Base-by-base conservation (phyloP, 345 rosid genomes). In the Anastatica hierochuntica region DNA sequence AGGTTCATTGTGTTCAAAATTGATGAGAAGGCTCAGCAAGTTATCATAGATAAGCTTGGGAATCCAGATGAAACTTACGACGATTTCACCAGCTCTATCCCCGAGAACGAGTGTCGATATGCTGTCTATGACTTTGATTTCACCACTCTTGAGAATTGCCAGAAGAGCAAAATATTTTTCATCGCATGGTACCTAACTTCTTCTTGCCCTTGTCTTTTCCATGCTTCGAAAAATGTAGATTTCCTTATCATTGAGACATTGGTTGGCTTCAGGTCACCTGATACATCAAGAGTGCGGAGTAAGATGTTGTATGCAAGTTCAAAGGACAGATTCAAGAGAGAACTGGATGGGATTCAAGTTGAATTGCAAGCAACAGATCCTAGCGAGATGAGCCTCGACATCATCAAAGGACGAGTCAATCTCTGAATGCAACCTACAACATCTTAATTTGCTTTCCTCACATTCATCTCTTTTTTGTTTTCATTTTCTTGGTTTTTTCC, bases 291-390 rank as follows among this genome's bases (percentile, higher is more conserved):
- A 74, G 85, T 79, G 70, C 64, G 92, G 50, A 83, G 83, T 60
- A 83, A 83, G 76, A 83, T 81, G 92, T 47, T 83, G 14, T 83
- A 83, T 59, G 85, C 92, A 31, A 83, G 88, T 67, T 80, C 86
- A 1, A 83, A 78, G 63, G 86, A 83, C 54, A n/a, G n/a, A n/a
- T n/a, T n/a, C n/a, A n/a, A n/a, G n/a, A n/a, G n/a, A n/a, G n/a
- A n/a, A n/a, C n/a, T n/a, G n/a, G n/a, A n/a, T n/a, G n/a, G n/a
- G n/a, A n/a, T n/a, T n/a, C n/a, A n/a, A n/a, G n/a, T n/a, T n/a
- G n/a, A n/a, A n/a, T n/a, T n/a, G n/a, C n/a, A n/a, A n/a, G n/a
- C n/a, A n/a, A n/a, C n/a, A n/a, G n/a, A n/a, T n/a, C n/a, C n/a
- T n/a, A n/a, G n/a, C n/a, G n/a, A n/a, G n/a, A n/a, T n/a, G n/a